Evolutionary conservation across 2,329 filamentous ascomycete genomes (phyloP), one percentile per base, ranked within the genome.

Genomic region (Scopulariopsis brevicaulis): DNA sequence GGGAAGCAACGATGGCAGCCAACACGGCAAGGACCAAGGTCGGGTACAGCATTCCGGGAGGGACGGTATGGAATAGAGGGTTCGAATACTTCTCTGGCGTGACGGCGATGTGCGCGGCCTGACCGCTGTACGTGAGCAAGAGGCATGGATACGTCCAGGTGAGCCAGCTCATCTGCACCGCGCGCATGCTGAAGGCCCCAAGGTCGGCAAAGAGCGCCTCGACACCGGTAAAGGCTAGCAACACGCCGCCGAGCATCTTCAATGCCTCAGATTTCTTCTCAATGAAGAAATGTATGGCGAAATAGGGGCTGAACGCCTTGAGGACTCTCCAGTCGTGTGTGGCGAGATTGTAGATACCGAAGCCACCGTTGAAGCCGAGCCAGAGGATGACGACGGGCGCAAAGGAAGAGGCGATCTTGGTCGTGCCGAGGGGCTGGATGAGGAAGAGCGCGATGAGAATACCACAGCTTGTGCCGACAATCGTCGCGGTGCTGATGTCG

Each of bases 161-260:
- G 4, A 90, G 72, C 88, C 88, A 92, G 51, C 81, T 86, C 18
- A 91, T 74, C 66, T 89, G 87, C 56, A 92, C 83, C 0, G 88
- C 86, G 50, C 79, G 74, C 64, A 80, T 77, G 68, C 80, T 82
- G 68, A 92, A 92, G 24, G 88, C 88, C 37, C 87, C 88, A 7
- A 92, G 74, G 64, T 92, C 87, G 3, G 88, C 87, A 65, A 90
- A 92, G 1, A 92, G 74, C 1, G 87, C 86, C 67, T 91, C 88
- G n/a, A 89, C 85, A 20, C 85, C 87, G 1, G 88, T 91, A 64
- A 92, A 91, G 2, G 84, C 80, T 11, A 92, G 78, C 2, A 92
- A 69, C 22, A 91, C 80, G 4, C 88, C 87, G n/a, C 84, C 85
- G 1, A 89, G 74, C 59, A 78, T 81, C 59, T 74, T 75, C 85